Evolutionary conservation across 2,329 filamentous ascomycete species (phyloP).

Genomic region (Paecilomyces sp.): DNA sequence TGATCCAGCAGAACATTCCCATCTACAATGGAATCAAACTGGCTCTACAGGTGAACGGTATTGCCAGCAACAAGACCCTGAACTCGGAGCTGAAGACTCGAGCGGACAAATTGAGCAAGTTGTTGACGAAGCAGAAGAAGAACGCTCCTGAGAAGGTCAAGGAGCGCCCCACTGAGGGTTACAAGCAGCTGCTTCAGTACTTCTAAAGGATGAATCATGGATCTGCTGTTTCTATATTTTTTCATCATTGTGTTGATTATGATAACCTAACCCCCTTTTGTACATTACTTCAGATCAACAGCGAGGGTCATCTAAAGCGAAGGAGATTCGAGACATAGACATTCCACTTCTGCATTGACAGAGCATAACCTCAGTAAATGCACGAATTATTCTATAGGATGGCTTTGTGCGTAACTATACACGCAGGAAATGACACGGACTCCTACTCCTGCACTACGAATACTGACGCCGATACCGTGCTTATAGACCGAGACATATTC

Average conservation of each 20-base stretch:
- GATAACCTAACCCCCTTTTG: neutral
- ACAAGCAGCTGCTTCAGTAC: conserved; percentile 9
- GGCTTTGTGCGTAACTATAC: neutral
- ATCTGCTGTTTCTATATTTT: neutral
- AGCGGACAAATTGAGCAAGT: conserved; percentile 43
- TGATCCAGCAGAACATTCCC: conserved; percentile 26
- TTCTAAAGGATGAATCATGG: conserved; percentile 8
- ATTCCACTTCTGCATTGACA: neutral
- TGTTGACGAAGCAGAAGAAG: conserved; percentile 32
- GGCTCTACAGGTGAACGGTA: conserved; percentile 26
- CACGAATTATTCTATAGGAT: neutral
- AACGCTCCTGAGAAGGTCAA: conserved; percentile 11
- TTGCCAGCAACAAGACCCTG: conserved; percentile 19
- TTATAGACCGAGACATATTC: neutral
- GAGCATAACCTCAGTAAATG: neutral
- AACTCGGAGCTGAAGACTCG: conserved; percentile 14
- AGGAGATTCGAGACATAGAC: neutral
- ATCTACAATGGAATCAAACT: conserved; percentile 35
- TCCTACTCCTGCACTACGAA: neutral
- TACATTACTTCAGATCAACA: neutral
- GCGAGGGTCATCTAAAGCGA: neutral
- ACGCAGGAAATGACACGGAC: neutral
- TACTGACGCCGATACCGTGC: neutral
- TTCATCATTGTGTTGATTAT: neutral
- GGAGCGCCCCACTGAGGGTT: conserved; percentile 13